A percentile compares a stretch with the other conserved stretches of the same genome.
phyloP scores from a whole-genome alignment of 495 filamentous ascomycete genomes.

The Penicillium turbatum region DNA sequence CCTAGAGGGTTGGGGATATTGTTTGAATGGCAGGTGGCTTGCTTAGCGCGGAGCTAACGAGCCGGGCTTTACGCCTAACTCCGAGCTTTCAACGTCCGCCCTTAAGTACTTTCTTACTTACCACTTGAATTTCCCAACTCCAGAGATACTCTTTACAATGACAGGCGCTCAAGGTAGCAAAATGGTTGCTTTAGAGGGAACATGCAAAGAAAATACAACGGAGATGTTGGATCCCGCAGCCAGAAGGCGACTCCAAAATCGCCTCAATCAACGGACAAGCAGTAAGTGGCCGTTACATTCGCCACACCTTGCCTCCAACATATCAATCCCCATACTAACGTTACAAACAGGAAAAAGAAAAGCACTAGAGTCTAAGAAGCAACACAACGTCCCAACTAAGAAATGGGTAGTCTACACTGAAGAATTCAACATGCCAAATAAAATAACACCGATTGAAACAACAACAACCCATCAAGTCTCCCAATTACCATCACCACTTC shows the following conservation, averaged over 20 bases:
- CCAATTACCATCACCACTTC: neutral
- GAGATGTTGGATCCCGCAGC: conserved; percentile 11
- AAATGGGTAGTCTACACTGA: conserved; percentile 23
- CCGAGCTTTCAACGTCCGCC: neutral
- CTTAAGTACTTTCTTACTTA: neutral
- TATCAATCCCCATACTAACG: neutral
- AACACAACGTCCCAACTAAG: neutral
- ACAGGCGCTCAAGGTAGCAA: neutral
- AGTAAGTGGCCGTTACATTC: conserved; percentile 13
- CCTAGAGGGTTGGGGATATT: too few species aligned
- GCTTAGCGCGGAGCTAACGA: neutral
- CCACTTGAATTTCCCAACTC: neutral
- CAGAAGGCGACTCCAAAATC: conserved; percentile 22
- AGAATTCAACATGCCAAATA: neutral
- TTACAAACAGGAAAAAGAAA: conserved; percentile 15
- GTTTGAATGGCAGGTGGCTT: too few species aligned
- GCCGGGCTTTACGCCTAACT: neutral
- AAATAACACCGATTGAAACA: neutral
- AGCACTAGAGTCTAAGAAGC: conserved; percentile 4
- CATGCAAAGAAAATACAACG: neutral
- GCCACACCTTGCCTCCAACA: neutral
- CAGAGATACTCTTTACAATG: neutral
- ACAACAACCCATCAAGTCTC: neutral
- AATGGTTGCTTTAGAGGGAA: neutral
- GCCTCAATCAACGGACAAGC: conserved; percentile 26